Evolutionary conservation across 2,329 filamentous ascomycete genomes (phyloP).

Genomic region (Emmonsia crescens): DNA sequence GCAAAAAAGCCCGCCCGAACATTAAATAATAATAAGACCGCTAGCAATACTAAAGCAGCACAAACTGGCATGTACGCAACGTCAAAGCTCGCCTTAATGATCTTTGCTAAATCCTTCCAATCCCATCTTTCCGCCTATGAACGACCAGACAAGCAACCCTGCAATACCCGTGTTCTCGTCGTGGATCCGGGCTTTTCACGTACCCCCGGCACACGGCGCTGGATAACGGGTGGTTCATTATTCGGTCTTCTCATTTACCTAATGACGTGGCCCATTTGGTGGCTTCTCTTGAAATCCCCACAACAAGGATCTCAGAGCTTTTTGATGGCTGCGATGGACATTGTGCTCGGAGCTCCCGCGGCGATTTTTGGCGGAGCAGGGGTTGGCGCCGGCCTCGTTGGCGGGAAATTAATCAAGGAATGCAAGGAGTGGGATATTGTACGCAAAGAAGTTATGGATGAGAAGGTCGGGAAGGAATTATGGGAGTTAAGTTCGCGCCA

Average conservation of each 20-base stretch:
- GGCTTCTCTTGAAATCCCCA: conserved; percentile 79
- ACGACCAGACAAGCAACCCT: conserved; percentile 70
- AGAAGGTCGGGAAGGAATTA: conserved; percentile 67
- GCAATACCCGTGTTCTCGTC: conserved; percentile 72
- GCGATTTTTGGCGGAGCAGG: neutral
- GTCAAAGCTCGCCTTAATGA: conserved; percentile 68
- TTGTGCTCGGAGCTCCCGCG: conserved; percentile 49
- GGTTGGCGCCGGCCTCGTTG: conserved; percentile 22
- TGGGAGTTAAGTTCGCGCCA: conserved; percentile 85
- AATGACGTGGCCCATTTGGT: conserved; percentile 66
- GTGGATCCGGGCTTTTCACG: conserved; percentile 78
- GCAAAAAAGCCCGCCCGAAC: conserved; percentile 4
- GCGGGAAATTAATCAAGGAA: conserved; percentile 75
- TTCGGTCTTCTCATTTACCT: conserved; percentile 70
- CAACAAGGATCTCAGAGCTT: conserved; percentile 78
- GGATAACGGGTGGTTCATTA: conserved; percentile 74
- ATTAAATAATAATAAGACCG: neutral
- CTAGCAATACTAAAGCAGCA: neutral
- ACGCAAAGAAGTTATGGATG: conserved; percentile 64
- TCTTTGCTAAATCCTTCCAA: conserved; percentile 82
- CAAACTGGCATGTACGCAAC: conserved; percentile 45
- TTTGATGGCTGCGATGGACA: conserved; percentile 76
- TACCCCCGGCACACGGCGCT: conserved; percentile 78
- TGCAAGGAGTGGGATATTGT: conserved; percentile 66
- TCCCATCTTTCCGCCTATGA: conserved; percentile 80